A percentile compares a stretch with the other conserved stretches of the same genome.
phyloP scores from a whole-genome alignment of 352 stramenopile genomes.

The Phytopythium delawarense region DNA sequence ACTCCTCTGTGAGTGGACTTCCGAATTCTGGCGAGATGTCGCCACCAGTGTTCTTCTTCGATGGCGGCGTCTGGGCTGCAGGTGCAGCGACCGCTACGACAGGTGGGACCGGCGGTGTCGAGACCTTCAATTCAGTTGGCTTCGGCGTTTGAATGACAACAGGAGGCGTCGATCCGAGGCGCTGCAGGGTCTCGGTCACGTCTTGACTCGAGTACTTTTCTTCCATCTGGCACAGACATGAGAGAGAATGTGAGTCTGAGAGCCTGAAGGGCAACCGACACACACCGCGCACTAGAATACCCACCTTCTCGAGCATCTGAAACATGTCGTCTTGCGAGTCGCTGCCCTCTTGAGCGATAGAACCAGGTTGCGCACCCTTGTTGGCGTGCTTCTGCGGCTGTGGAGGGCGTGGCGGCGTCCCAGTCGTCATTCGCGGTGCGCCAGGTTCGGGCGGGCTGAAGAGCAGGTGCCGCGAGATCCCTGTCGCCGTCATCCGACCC shows the following conservation, averaged over 20 bases:
- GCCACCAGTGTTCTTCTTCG: conserved; percentile 6
- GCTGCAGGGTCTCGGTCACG: neutral
- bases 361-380: neutral
- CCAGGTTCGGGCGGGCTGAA: conserved; percentile 32
- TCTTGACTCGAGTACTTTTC: conserved; percentile 49
- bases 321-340: conserved; percentile 63
- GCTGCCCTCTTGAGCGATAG: neutral
- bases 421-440: neutral
- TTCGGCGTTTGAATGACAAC: neutral
- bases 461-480: conserved; percentile 41
- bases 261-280: neutral
- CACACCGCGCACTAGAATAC: neutral
- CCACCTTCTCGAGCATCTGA: conserved; percentile 45
- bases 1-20: conserved; percentile 71
- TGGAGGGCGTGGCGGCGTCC: neutral
- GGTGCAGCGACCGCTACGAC: neutral
- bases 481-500: conserved; percentile 5
- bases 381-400: conserved; percentile 10
- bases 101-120: neutral
- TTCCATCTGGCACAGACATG: conserved; percentile 26
- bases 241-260: neutral
- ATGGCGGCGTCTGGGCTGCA: neutral
- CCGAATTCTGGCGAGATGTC: conserved; percentile 39
- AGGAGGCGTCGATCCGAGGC: neutral
- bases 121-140: neutral